phyloP scores from a whole-genome alignment of 2,329 filamentous ascomycete genomes.

The Pyrenochaeta sp. region DNA sequence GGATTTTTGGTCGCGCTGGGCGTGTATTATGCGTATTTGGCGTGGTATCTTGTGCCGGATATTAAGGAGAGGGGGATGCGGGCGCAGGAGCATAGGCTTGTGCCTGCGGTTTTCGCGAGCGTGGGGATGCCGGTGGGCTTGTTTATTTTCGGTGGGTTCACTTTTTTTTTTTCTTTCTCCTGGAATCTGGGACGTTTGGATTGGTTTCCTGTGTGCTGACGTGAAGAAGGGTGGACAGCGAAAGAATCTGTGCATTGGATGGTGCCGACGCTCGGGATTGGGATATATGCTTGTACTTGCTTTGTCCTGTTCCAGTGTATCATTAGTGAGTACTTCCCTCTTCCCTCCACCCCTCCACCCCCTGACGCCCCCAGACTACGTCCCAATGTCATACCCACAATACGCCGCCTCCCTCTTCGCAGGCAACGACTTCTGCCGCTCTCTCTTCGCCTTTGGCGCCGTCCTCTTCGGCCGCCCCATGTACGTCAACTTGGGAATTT shows the following conservation, averaged over 20 bases:
- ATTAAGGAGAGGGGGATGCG: conserved; percentile 15
- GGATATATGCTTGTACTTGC: conserved; percentile 52
- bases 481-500: conserved; percentile 64
- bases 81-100: conserved; percentile 19
- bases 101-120: conserved; percentile 16
- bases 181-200: neutral
- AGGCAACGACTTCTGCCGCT: conserved; percentile 64
- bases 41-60: conserved; percentile 21
- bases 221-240: conserved; percentile 61
- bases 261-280: conserved; percentile 59
- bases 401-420: conserved; percentile 59
- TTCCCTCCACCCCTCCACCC: neutral
- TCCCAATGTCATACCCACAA: conserved; percentile 67
- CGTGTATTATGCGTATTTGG: conserved; percentile 25
- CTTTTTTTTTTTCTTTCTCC: neutral
- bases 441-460: conserved; percentile 63
- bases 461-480: conserved; percentile 66
- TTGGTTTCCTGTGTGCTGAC: neutral
- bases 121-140: conserved; percentile 21
- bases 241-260: conserved; percentile 66
- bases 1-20: conserved; percentile 25
- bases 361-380: conserved; percentile 50
- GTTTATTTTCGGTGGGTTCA: conserved; percentile 30
- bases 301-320: conserved; percentile 52
- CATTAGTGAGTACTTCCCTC: conserved; percentile 42